Evolutionary conservation across 139 green algal species (phyloP), one percentile per base, ranked within the genome.

Genomic region (Coelastrella sp.): DNA sequence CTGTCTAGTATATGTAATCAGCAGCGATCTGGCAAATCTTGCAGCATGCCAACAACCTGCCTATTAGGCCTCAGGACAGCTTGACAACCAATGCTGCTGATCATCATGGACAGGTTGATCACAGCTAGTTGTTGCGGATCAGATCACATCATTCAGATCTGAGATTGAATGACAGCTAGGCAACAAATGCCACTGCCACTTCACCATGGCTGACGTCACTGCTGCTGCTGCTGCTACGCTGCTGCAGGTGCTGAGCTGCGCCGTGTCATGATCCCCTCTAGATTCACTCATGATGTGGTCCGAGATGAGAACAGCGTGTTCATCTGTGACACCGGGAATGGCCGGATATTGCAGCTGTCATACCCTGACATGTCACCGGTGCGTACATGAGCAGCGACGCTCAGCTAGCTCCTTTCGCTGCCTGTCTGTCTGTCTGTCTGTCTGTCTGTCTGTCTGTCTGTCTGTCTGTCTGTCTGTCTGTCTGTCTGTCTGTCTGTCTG

Each of bases 281-380:
- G 90, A 60, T 98, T 97, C 86, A 96, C 95, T 3, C 96, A 98
- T 84, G 96, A 98, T 88, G 93, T 92, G 35, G 92, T 95, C 15
- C 88, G 96, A 9, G 25, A 25, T 1, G 92, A 93, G 0, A 89
- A 94, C 75, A 73, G 24, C 4, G 94, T 97, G 66, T 98, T 95
- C 72, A 60, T 96, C 6, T 94, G 91, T 73, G 94, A 94, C 93
- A 97, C 95, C 7, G 96, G 95, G 15, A 83, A 93, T 11, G 96
- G 96, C 0, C 73, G 90, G 72, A 86, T 98, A 27, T 89, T 96
- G 79, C 92, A 97, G 92, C 91, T 97, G 25, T 20, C 27, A 0
- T 96, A 93, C 87, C 95, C 95, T 0, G 63, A 24, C 4, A 96
- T 97, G 93, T 87, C 85, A 25, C 74, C 93, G 84, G 91, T 96